Conservation (phyloP, 768 basidiomycete genomes). For the Tricholoma terreum region DNA sequence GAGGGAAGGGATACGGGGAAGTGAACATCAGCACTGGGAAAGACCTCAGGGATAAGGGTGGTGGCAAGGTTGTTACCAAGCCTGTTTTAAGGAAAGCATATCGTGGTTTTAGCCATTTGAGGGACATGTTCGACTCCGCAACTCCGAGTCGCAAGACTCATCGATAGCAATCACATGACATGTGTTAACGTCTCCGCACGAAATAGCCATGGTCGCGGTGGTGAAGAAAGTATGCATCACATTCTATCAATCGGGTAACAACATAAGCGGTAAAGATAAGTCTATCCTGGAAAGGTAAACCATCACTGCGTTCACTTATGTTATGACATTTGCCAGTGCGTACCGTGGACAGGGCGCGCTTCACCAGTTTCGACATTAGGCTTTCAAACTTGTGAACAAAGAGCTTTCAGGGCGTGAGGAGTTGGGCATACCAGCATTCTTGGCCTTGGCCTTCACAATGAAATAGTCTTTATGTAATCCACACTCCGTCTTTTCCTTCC, state of each 20-base stretch:
- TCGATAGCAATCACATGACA: constrained; percentile 19
- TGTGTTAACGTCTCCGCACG: constrained; percentile 1
- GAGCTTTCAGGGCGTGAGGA: background rate
- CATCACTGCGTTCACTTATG: background rate
- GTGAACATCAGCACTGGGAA: constrained; percentile 10
- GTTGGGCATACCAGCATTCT: constrained; percentile 22
- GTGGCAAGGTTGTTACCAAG: constrained; percentile 8
- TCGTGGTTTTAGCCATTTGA: constrained; percentile 15
- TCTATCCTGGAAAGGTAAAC: background rate
- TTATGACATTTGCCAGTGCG: background rate
- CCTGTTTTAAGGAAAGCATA: constrained; percentile 9
- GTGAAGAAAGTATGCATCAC: background rate
- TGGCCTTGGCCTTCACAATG: constrained; percentile 59
- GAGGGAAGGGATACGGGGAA: background rate
- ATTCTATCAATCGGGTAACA: background rate
- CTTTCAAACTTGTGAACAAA: constrained; percentile 2
- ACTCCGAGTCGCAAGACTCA: constrained; percentile 5
- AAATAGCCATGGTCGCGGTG: constrained; percentile 9
- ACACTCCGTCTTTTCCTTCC: constrained; percentile 90
- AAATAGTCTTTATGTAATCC: constrained; percentile 93
- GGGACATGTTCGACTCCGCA: constrained; percentile 18
- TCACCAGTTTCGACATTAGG: background rate
- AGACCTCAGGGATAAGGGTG: constrained; percentile 12
- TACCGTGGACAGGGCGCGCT: background rate
- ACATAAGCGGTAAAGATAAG: constrained; percentile 4